Percentiles rank a stretch among this genome's conserved stretches.
phyloP scores from a whole-genome alignment of 2,329 filamentous ascomycete species.

The Zymoseptoria passerinii region DNA sequence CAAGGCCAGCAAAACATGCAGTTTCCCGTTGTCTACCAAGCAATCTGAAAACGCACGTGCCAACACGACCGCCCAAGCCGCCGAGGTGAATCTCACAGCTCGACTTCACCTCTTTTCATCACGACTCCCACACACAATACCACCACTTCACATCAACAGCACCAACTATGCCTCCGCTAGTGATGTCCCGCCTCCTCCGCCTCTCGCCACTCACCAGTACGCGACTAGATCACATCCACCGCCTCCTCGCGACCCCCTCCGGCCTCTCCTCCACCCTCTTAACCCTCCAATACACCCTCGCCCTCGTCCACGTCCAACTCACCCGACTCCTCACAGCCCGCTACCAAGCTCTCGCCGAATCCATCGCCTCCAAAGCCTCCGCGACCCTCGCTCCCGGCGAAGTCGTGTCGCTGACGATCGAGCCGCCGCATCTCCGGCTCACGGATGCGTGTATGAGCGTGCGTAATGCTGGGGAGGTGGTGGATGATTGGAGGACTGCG shows the following conservation, averaged over 20 bases:
- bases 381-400: conserved; percentile 35
- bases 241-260: conserved; percentile 31
- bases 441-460: conserved; percentile 27
- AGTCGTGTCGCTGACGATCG: conserved; percentile 32
- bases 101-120: background rate
- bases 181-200: background rate
- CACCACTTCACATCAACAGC: background rate
- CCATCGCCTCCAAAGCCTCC: conserved; percentile 32
- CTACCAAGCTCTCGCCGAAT: conserved; percentile 30
- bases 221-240: conserved; percentile 12
- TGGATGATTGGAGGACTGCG: conserved; percentile 65
- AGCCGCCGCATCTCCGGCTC: conserved; percentile 28
- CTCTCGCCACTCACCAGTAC: background rate
- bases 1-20: too few relatives aligned
- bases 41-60: too few relatives aligned
- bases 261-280: conserved; percentile 36
- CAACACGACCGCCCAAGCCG: too few relatives aligned
- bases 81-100: background rate
- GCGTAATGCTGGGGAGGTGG: conserved; percentile 51
- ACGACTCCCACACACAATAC: background rate
- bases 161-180: background rate
- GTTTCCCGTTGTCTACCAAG: too few relatives aligned
- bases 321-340: conserved; percentile 30
- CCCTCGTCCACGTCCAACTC: conserved; percentile 34
- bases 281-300: conserved; percentile 38